Evolutionary conservation across 345 rosid genomes (phyloP), one percentile per base, ranked within the genome.

Genomic region (Linum usitatissimum): DNA sequence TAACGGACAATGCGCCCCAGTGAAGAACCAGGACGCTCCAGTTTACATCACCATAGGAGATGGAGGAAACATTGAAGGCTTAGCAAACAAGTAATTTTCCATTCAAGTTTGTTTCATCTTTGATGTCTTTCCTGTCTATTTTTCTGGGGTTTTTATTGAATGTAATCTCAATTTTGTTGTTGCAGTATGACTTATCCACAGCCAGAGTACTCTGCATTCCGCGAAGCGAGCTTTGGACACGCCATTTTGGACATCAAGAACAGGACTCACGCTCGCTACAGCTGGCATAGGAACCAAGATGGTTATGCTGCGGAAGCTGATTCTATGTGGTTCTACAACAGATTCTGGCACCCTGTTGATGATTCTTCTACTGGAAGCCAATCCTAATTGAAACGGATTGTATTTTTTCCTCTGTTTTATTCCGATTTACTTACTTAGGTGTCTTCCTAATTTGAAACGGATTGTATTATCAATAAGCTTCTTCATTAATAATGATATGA

Each of bases 221-320:
- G 75, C 13, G 80, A 77, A 64, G 77, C 75, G n/a, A 77, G 80
- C 68, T 77, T 70, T 28, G 80, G 80, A 62, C 77, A 77, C 48
- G 80, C 66, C 12, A 65, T 64, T 21, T 62, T 77, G 18, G 75
- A 70, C 2, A 73, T 77, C 12, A 73, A 73, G 61, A 77, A 73
- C 54, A 15, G 80, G 60, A 77, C 75, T n/a, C 75, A 73, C 56
- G 80, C 78, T 18, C 53, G 61, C 19, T 77, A 67, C 42, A 55
- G 70, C 0, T 77, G 78, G 81, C 81, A 73, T 39, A 66, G 81
- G 14, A 77, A 77, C 57, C 75, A 77, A 10, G 78, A 77, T 31
- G 61, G 57, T 18, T 64, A 60, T 30, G 13, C 69, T 45, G 73
- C 73, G 38, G 73, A 36, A 18, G 73, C 80, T 62, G 75, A 77